These are phyloP conservation scores for Debaryomyces prosopidis DNA, from an alignment of 805 yeast species.

Conservation along the genomic window DNA sequence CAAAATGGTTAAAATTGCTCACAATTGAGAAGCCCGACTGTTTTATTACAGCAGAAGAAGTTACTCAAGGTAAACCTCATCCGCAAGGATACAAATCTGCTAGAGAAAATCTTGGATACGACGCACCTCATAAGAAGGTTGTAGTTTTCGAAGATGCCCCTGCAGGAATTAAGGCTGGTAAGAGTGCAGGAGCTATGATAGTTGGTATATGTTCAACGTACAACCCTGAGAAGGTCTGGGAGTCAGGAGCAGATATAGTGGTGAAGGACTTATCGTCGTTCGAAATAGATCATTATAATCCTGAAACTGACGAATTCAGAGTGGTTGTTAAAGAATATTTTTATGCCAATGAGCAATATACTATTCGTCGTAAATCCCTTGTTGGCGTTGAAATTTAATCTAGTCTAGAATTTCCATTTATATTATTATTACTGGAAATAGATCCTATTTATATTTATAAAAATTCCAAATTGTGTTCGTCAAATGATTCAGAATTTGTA, in stretches of 20 bases:
- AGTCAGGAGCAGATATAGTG: slow-evolving; percentile 29
- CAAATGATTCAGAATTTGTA: slow-evolving; percentile 19
- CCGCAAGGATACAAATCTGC: slow-evolving; percentile 30
- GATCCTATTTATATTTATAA: slow-evolving; percentile 7
- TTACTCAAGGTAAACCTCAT: slow-evolving; percentile 30
- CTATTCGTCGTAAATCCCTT: slow-evolving; percentile 9
- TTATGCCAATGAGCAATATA: slow-evolving; percentile 34
- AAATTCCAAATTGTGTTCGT: slow-evolving; percentile 6
- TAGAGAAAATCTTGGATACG: slow-evolving; percentile 27
- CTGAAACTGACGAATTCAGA: slow-evolving; percentile 35
- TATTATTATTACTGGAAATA: neutral
- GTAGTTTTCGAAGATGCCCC: slow-evolving; percentile 32
- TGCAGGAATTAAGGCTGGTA: slow-evolving; percentile 30
- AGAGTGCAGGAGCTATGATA: slow-evolving; percentile 30
- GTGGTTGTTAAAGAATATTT: slow-evolving; percentile 32
- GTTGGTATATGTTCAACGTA: slow-evolving; percentile 31
- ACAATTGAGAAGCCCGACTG: slow-evolving; percentile 23
- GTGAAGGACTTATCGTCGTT: slow-evolving; percentile 27
- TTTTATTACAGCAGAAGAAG: slow-evolving; percentile 30
- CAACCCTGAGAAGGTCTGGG: slow-evolving; percentile 25
- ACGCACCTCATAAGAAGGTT: slow-evolving; percentile 20
- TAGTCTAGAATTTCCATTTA: neutral
- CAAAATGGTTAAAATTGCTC: slow-evolving; percentile 30
- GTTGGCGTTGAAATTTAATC: neutral
- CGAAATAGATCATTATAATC: slow-evolving; percentile 24